Evolutionary conservation across 768 basidiomycete genomes (phyloP).

Genomic region (Hemileccinum rubropunctum): DNA sequence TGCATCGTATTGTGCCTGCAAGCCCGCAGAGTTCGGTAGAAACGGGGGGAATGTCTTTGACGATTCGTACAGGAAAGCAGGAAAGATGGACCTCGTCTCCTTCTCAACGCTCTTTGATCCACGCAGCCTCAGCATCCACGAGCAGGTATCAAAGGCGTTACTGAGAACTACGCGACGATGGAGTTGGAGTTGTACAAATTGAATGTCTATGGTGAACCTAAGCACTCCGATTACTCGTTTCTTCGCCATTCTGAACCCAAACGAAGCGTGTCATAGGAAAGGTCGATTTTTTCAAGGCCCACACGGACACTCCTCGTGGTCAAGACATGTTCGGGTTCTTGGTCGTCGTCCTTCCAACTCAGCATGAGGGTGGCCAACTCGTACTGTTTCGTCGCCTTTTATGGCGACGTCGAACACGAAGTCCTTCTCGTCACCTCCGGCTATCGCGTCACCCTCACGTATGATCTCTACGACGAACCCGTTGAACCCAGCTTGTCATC

Average conservation of each 20-base stretch:
- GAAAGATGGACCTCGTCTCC: slow-evolving; percentile 37
- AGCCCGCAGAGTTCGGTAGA: slow-evolving; percentile 41
- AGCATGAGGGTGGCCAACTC: slow-evolving; percentile 12
- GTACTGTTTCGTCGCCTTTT: slow-evolving; percentile 40
- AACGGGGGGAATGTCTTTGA: slow-evolving; percentile 39
- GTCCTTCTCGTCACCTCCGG: slow-evolving; percentile 42
- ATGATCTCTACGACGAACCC: slow-evolving; percentile 31
- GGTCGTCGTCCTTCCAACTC: slow-evolving; percentile 46
- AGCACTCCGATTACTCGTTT: slow-evolving; percentile 5
- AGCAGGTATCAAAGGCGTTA: slow-evolving; percentile 27
- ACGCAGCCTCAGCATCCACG: slow-evolving; percentile 17
- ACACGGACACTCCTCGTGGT: slow-evolving; percentile 37
- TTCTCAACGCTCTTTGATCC: slow-evolving; percentile 37
- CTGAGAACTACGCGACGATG: slow-evolving; percentile 19
- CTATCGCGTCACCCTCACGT: slow-evolving; percentile 44
- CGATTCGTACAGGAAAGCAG: slow-evolving; percentile 45
- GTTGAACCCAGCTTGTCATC: neutral
- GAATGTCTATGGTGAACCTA: slow-evolving; percentile 51
- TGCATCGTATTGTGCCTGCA: slow-evolving; percentile 33
- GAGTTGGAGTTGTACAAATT: slow-evolving; percentile 42
- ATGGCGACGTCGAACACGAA: slow-evolving; percentile 45
- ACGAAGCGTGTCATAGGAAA: neutral
- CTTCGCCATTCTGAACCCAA: neutral
- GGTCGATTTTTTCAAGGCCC: slow-evolving; percentile 11
- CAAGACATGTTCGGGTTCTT: slow-evolving; percentile 51